Conservation (phyloP, 108 stramenopile genomes). For the Nannochloropsis granulata region DNA sequence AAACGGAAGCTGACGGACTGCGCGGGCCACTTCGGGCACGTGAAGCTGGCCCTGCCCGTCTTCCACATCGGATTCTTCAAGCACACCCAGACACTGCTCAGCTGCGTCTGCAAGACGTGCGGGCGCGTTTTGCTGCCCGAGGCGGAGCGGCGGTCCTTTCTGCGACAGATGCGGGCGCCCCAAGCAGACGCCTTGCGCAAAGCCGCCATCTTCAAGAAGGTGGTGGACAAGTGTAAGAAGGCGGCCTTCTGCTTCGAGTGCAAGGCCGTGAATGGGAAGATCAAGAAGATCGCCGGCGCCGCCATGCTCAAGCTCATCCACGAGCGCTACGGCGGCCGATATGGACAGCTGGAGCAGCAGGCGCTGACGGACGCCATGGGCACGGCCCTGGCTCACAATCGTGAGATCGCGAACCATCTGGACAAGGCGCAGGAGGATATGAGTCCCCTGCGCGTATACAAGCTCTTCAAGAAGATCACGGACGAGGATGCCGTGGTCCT, state of each 20-base stretch:
- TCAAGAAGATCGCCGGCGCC: constrained; percentile 82
- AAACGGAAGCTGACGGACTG: constrained; percentile 75
- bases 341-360: constrained; percentile 55
- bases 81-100: constrained; percentile 69
- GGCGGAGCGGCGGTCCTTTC: constrained; percentile 35
- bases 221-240: constrained; percentile 88
- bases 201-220: constrained; percentile 53
- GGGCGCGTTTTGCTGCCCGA: constrained; percentile 67
- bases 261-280: constrained; percentile 68
- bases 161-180: constrained; percentile 63
- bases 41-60: constrained; percentile 80
- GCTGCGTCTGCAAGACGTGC: constrained; percentile 94
- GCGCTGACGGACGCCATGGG: constrained; percentile 44
- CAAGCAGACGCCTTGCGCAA: constrained; percentile 60
- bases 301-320: constrained; percentile 83
- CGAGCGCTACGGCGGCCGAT: constrained; percentile 57
- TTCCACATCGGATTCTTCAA: constrained; percentile 96
- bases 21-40: constrained; percentile 91
- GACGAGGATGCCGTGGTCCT: constrained; percentile 87
- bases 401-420: constrained; percentile 59
- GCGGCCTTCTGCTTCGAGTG: constrained; percentile 63
- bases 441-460: constrained; percentile 38
- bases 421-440: constrained; percentile 28
- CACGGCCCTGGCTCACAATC: constrained; percentile 51
- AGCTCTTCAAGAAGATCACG: constrained; percentile 68